Base-by-base conservation (phyloP, 2,329 filamentous ascomycete species). In the Calonectria crousiana region DNA sequence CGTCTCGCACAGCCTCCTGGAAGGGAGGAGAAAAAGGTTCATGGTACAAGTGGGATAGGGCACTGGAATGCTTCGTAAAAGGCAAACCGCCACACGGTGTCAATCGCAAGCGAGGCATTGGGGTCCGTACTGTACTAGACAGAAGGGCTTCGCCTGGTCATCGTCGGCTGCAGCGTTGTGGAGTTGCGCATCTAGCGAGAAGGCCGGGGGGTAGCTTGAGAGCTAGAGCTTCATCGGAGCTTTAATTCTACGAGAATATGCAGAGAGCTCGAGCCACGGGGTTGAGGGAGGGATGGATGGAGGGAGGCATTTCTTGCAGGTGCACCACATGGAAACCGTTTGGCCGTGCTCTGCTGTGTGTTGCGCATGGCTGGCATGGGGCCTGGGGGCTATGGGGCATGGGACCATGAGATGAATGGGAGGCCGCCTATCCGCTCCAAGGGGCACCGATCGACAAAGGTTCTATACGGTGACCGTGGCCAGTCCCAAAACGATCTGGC, bases 341-440 rank as follows among this genome's bases (percentile, higher is more conserved):
- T 69, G 56, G 67, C 28, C 23, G 30, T 47, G 20, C 6, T 23
- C 8, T 11, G 44, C 16, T 20, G 34, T 41, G 16, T 18, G 38
- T 41, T 41, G 38, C 38, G 38, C 16, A 41, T 32, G 1, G 30
- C 30, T 41, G 44, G 20, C 44, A 47, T 65, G 38, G 23, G 23
- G 20, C 44, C 11, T 56, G 38, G 20, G 28, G 36, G 36, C 6
- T n/a, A 23, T 56, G 38, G 16, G 23, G 13, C 64, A 32, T 38
- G 44, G 53, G 28, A 30, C 58, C 47, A 49, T 71, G 53, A 44
- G 38, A 41, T 41, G 38, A 14, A 41, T 58, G 67, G 72, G 72
- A 74, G 72, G 72, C 72, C 72, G 72, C 72, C 68, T 64, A 38
- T 62, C 62, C 52, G 23, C 23, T n/a, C 23, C 41, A 41, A 47